Evolutionary conservation across 139 green algal species (phyloP), one percentile per base, ranked within the genome.

Genomic region (Desmodesmus armatus): DNA sequence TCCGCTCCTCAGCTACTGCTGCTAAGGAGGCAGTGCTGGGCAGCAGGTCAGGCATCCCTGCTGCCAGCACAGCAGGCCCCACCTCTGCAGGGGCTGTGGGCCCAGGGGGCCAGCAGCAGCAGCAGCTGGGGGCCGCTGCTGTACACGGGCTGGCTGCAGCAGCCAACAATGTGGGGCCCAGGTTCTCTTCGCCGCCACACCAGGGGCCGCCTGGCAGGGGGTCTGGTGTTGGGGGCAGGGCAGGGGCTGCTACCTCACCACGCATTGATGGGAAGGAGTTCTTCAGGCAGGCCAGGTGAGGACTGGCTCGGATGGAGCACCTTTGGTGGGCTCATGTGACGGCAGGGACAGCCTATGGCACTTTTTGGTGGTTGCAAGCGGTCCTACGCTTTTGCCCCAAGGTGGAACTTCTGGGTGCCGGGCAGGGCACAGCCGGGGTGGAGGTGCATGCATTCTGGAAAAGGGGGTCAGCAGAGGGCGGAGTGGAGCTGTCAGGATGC

Each of bases 221-320:
- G 40, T 31, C 63, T 72, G 63, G 37, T 47, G 43, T 29, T 44
- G 73, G 21, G 41, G 62, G 60, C 60, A 63, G 49, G 1, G 78
- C 39, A 44, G 35, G 53, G 3, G 43, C 4, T 35, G 62, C 39
- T 72, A 51, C 27, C 1, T 80, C 88, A 40, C 89, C 89, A 31
- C 44, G 80, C 2, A 75, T 94, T 19, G 91, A 94, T 71, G 91
- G 91, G 13, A 94, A 94, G 40, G 91, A 94, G 60, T 94, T 94
- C 81, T 94, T 94, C 87, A 80, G 89, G 44, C 91, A 93, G 79
- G 91, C 91, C 17, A 88, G 91, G 91, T 94, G 31, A 19, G 71
- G 2, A 70, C n/a, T n/a, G n/a, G n/a, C n/a, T n/a, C n/a, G n/a
- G n/a, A n/a, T n/a, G n/a, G n/a, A n/a, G n/a, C 51, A 62, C 13